A percentile compares a stretch with the other conserved stretches of the same genome.
phyloP scores from a whole-genome alignment of 805 yeast species.

The Lipomyces spencermartinsiae region DNA sequence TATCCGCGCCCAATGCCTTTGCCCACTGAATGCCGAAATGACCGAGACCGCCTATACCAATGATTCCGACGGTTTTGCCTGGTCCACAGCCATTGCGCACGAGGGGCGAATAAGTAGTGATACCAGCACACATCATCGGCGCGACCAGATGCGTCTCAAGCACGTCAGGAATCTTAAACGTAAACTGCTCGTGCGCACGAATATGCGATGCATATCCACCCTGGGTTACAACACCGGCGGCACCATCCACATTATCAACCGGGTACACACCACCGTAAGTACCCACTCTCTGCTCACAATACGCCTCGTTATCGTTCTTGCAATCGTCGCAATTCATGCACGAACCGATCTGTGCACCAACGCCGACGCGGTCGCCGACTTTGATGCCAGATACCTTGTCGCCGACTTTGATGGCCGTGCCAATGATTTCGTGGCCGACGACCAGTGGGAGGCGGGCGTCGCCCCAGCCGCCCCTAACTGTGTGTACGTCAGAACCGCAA shows the following conservation, averaged over 20 bases:
- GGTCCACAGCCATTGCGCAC: slow-evolving; percentile 54
- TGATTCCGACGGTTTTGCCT: slow-evolving; percentile 61
- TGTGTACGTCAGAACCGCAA: slow-evolving; percentile 66
- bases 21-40: slow-evolving; percentile 66
- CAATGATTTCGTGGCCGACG: slow-evolving; percentile 57
- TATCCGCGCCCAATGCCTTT: slow-evolving; percentile 64
- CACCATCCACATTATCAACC: background rate
- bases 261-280: slow-evolving; percentile 60
- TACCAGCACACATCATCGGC: slow-evolving; percentile 78
- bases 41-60: slow-evolving; percentile 72
- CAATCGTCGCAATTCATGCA: slow-evolving; percentile 70
- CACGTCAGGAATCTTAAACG: slow-evolving; percentile 65
- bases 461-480: slow-evolving; percentile 60
- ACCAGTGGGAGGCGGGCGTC: slow-evolving; percentile 46
- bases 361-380: slow-evolving; percentile 78
- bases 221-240: slow-evolving; percentile 56
- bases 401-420: slow-evolving; percentile 54
- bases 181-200: slow-evolving; percentile 66
- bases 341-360: slow-evolving; percentile 72
- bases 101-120: slow-evolving; percentile 72
- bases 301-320: slow-evolving; percentile 57
- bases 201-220: slow-evolving; percentile 74
- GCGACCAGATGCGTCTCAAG: slow-evolving; percentile 62
- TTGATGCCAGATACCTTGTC: slow-evolving; percentile 52
- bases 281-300: slow-evolving; percentile 55